Evolutionary conservation across 2,329 filamentous ascomycete species (phyloP).

Genomic region (Pseudonectria foliicola): DNA sequence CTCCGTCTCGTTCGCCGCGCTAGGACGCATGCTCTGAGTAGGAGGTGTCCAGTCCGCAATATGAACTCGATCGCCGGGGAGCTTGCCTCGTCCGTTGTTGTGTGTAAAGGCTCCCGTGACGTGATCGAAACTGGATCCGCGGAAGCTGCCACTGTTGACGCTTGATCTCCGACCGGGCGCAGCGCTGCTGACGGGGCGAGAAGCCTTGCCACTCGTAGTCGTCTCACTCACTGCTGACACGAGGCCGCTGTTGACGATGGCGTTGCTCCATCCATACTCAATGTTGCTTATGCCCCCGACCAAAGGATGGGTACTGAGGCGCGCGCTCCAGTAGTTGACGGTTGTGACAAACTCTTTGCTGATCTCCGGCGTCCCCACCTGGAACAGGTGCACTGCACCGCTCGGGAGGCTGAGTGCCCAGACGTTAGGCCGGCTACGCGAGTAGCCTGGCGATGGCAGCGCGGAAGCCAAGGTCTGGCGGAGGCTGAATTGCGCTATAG

Average conservation of each 20-base stretch:
- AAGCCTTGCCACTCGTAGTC: constrained; percentile 27
- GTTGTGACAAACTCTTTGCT: constrained; percentile 90
- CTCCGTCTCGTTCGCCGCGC: constrained; percentile 68
- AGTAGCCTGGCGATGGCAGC: constrained; percentile 87
- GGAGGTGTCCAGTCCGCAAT: constrained; percentile 88
- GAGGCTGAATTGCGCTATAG: constrained; percentile 77
- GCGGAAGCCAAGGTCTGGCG: constrained; percentile 87
- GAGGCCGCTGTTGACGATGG: constrained; percentile 60
- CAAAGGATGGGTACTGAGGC: constrained; percentile 87
- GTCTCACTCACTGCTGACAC: constrained; percentile 46
- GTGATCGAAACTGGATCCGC: constrained; percentile 57
- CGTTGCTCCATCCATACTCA: constrained; percentile 93
- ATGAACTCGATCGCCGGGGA: constrained; percentile 77
- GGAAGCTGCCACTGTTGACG: constrained; percentile 44
- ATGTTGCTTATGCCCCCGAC: constrained; percentile 92
- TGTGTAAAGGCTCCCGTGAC: constrained; percentile 42
- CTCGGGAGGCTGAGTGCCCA: constrained; percentile 90
- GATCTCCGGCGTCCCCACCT: constrained; percentile 91
- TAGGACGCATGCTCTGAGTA: constrained; percentile 82
- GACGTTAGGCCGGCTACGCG: constrained; percentile 80
- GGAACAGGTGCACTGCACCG: constrained; percentile 95
- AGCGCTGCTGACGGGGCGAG: constrained; percentile 46
- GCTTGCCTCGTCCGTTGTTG: constrained; percentile 46
- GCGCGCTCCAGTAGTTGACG: constrained; percentile 95
- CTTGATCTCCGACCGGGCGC: constrained; percentile 35